Percentiles rank a stretch among this genome's conserved stretches.
Evolutionary conservation across 306 rosid species (phyloP).

Genomic region (Castanea crenata): DNA sequence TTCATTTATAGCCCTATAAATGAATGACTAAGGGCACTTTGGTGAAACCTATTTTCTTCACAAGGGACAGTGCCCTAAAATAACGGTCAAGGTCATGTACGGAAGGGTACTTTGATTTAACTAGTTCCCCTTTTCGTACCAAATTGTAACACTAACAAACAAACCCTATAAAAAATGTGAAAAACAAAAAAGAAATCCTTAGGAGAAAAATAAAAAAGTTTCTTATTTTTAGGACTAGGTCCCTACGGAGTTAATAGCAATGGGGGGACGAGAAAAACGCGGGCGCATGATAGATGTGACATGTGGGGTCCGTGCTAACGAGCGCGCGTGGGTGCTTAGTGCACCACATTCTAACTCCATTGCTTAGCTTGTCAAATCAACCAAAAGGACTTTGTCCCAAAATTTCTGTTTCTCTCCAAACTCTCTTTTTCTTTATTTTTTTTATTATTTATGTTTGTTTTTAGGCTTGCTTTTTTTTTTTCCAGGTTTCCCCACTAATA

Average conservation of each 20-base stretch:
- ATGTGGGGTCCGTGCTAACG: conserved; percentile 49
- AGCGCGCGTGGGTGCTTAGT: conserved; percentile 52
- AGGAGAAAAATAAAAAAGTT: background rate
- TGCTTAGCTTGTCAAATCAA: conserved; percentile 45
- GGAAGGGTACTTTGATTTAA: conserved; percentile 42
- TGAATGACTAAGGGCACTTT: conserved; percentile 12
- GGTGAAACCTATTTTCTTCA: background rate
- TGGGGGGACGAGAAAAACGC: conserved; percentile 36
- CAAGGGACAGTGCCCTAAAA: conserved; percentile 33
- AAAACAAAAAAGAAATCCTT: background rate
- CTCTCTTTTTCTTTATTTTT: background rate
- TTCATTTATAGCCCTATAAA: background rate
- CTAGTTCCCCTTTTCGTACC: conserved; percentile 22
- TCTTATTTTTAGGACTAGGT: too few relatives aligned
- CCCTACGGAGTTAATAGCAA: too few relatives aligned
- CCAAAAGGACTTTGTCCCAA: background rate
- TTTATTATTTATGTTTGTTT: too few relatives aligned
- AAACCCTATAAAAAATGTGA: background rate
- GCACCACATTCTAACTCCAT: conserved; percentile 46
- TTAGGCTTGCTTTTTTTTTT: background rate
- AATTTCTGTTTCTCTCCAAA: background rate
- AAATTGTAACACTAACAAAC: background rate
- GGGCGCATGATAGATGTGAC: conserved; percentile 50
- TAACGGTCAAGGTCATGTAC: conserved; percentile 32
- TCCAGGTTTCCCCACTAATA: conserved; percentile 23